phyloP scores from a whole-genome alignment of 306 rosid species.

The Fagus crenata region DNA sequence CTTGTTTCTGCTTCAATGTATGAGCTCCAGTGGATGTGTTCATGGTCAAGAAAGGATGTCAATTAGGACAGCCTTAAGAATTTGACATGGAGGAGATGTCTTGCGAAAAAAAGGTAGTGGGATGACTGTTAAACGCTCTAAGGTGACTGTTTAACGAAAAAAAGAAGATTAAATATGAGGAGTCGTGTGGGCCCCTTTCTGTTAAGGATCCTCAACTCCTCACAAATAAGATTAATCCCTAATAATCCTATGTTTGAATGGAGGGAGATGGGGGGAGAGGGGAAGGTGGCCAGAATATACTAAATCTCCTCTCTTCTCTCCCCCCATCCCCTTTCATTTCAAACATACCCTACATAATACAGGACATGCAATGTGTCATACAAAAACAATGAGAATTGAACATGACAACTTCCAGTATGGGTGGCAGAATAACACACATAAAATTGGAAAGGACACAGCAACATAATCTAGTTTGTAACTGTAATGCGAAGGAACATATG shows the following conservation, averaged over 20 bases:
- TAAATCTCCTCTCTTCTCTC: too few species aligned
- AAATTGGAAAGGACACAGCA: background rate
- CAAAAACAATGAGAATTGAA: background rate
- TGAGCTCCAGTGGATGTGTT: background rate
- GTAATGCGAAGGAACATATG: background rate
- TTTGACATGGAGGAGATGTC: background rate
- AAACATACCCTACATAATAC: background rate
- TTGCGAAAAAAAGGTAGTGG: background rate
- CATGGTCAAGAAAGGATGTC: slow-evolving; percentile 1
- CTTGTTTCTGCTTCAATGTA: slow-evolving; percentile 1
- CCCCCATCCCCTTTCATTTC: too few species aligned
- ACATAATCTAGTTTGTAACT: background rate
- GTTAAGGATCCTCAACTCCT: background rate
- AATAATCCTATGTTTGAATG: background rate
- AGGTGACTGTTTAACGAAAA: background rate
- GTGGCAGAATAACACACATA: background rate
- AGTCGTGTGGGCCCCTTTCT: background rate
- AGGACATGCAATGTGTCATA: background rate
- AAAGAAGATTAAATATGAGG: background rate
- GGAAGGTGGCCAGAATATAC: too few species aligned
- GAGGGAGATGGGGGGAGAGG: too few species aligned
- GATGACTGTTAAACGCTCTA: background rate
- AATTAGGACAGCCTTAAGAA: background rate
- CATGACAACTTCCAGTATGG: background rate
- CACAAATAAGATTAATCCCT: background rate